These are phyloP conservation scores for Verticillium nubilum DNA, from an alignment of 2,329 filamentous ascomycete species.

Conservation along the genomic window DNA sequence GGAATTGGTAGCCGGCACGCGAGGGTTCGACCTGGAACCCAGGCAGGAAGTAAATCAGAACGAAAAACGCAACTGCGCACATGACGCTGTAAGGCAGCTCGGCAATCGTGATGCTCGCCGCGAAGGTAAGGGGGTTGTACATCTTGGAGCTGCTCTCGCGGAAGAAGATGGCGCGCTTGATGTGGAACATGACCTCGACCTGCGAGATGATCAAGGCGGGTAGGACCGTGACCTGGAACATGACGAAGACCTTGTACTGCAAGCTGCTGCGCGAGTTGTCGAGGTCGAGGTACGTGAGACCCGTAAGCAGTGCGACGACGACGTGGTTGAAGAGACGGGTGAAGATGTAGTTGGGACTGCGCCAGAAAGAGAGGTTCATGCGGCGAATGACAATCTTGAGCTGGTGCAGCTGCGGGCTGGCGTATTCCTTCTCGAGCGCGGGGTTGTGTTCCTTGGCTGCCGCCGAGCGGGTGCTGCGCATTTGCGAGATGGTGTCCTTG, in stretches of 20 bases:
- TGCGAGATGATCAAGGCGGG: constrained; percentile 79
- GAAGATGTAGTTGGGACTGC: constrained; percentile 83
- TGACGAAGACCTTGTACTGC: constrained; percentile 82
- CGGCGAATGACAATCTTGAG: constrained; percentile 68
- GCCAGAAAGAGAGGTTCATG: constrained; percentile 76
- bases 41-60: constrained; percentile 80
- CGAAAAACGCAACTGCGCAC: constrained; percentile 74
- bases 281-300: constrained; percentile 73
- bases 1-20: constrained; percentile 79
- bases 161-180: constrained; percentile 77
- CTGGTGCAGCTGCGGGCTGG: constrained; percentile 74
- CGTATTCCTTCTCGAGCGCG: constrained; percentile 67
- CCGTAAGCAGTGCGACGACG: constrained; percentile 70
- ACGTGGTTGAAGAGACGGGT: constrained; percentile 83
- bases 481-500: constrained; percentile 60
- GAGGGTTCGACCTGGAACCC: constrained; percentile 59
- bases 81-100: constrained; percentile 81
- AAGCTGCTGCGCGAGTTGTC: constrained; percentile 70
- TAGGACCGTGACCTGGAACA: constrained; percentile 84
- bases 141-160: constrained; percentile 82
- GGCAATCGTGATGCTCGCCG: constrained; percentile 69
- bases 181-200: constrained; percentile 78
- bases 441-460: constrained; percentile 37
- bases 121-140: constrained; percentile 77
- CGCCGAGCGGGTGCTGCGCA: constrained; percentile 55